Percentiles rank a stretch among this genome's conserved stretches.
Conservation (phyloP, 2,329 filamentous ascomycete species). For the Fusarium protoensiforme region DNA sequence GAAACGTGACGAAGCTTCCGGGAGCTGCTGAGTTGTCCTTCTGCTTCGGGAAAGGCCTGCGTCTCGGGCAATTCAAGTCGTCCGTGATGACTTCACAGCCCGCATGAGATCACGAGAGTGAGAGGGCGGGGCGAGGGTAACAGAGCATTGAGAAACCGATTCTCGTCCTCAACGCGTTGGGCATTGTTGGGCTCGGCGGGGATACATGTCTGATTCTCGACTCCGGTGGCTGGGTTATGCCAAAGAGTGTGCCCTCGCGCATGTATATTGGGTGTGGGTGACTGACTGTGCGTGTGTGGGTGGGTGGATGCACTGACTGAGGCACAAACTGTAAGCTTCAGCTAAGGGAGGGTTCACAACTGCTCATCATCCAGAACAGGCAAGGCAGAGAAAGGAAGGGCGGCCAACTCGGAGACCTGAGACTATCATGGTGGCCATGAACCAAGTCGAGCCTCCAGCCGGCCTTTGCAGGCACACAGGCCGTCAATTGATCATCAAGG, state of each 20-base stretch:
- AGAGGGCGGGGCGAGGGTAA: conserved; percentile 19
- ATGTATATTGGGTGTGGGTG: conserved; percentile 29
- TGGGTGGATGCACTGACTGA: conserved; percentile 34
- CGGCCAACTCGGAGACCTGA: conserved; percentile 30
- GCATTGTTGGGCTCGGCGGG: conserved; percentile 42
- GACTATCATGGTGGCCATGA: conserved; percentile 17
- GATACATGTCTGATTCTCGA: conserved; percentile 30
- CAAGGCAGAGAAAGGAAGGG: conserved; percentile 22
- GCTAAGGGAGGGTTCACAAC: conserved; percentile 24
- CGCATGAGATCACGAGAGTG: conserved; percentile 39
- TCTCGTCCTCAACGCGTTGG: conserved; percentile 31
- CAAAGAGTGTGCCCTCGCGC: conserved; percentile 30
- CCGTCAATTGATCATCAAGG: conserved; percentile 15
- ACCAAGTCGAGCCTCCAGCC: conserved; percentile 16
- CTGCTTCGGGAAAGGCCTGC: conserved; percentile 47
- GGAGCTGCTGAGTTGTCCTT: conserved; percentile 46
- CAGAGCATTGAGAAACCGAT: conserved; percentile 10
- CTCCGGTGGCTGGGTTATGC: conserved; percentile 33
- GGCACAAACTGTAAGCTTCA: conserved; percentile 29
- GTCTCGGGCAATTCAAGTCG: conserved; percentile 39
- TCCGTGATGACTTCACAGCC: conserved; percentile 43
- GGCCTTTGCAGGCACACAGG: conserved; percentile 21
- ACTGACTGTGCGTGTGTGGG: conserved; percentile 24
- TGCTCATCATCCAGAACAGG: conserved; percentile 26
- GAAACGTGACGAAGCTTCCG: conserved; percentile 36